A percentile compares a stretch with the other conserved stretches of the same genome.
phyloP scores from a whole-genome alignment of 177 flowering plant genomes.

The Vitis hybrid region DNA sequence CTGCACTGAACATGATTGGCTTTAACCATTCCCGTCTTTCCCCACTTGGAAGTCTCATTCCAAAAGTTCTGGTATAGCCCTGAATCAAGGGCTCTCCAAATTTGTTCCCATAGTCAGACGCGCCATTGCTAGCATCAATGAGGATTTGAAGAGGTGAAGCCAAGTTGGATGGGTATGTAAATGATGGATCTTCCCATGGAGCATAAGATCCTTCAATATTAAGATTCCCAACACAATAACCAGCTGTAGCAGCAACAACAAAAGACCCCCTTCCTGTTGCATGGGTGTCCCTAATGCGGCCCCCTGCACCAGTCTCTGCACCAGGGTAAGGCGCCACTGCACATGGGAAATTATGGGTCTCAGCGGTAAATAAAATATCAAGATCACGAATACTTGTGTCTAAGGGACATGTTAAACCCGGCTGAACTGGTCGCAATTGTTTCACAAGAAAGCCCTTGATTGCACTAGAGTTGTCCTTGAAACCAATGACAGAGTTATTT shows the following conservation, averaged over 20 bases:
- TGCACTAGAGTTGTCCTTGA: conserved; percentile 96
- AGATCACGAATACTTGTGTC: conserved; percentile 40
- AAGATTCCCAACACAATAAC: conserved; percentile 91
- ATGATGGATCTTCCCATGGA: conserved; percentile 88
- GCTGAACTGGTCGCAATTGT: conserved; percentile 56
- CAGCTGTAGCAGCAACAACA: conserved; percentile 87
- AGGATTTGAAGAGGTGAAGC: conserved; percentile 88
- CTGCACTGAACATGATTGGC: conserved; percentile 95
- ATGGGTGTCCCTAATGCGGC: conserved; percentile 94
- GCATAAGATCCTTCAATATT: conserved; percentile 81
- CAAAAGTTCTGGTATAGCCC: conserved; percentile 87
- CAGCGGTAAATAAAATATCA: conserved; percentile 91
- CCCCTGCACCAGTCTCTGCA: conserved; percentile 96
- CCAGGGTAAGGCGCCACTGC: conserved; percentile 98
- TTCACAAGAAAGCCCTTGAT: conserved; percentile 74
- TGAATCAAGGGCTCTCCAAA: conserved; percentile 98
- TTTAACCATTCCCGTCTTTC: conserved; percentile 93
- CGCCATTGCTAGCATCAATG: conserved; percentile 93
- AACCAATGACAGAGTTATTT: conserved; percentile 92
- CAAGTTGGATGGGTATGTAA: conserved; percentile 75
- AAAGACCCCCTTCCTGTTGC: conserved; percentile 94
- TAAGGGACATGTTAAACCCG: conserved; percentile 71
- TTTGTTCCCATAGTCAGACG: conserved; percentile 95
- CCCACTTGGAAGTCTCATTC: conserved; percentile 88
- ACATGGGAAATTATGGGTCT: conserved; percentile 96